Percentiles rank a stretch among this genome's conserved stretches.
Conservation (phyloP, 1,139 yeast species). For the Candida neerlandica region DNA sequence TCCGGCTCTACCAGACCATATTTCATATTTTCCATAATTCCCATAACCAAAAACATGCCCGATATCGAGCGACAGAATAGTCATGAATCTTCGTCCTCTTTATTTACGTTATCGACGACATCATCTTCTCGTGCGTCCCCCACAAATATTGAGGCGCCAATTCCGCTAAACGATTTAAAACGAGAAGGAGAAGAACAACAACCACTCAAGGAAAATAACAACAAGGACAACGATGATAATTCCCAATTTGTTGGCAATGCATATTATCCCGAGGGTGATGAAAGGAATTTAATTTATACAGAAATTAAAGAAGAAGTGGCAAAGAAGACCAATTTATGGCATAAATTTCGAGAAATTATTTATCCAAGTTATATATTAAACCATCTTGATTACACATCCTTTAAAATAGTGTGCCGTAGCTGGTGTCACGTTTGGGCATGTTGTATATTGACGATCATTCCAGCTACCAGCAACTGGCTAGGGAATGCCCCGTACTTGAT, state of each 20-base stretch:
- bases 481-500: constrained; percentile 34
- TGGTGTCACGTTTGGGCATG: constrained; percentile 34
- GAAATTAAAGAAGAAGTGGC: constrained; percentile 12
- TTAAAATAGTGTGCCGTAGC: constrained; percentile 28
- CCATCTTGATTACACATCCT: constrained; percentile 29
- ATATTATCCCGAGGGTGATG: constrained; percentile 16
- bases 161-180: constrained; percentile 1
- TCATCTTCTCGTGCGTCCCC: constrained; percentile 4
- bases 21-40: neutral
- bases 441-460: constrained; percentile 29
- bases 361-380: constrained; percentile 30
- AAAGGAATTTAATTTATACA: constrained; percentile 9
- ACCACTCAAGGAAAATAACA: neutral
- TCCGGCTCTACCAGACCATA: neutral
- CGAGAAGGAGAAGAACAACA: neutral
- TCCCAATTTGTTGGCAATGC: constrained; percentile 9
- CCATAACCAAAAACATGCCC: neutral
- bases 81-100: neutral
- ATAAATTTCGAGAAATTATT: constrained; percentile 15
- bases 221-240: neutral
- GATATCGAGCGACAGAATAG: neutral
- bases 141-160: neutral
- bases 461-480: constrained; percentile 29
- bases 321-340: constrained; percentile 15
- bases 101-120: constrained; percentile 1